Evolutionary conservation across 257 asterid species (phyloP).

Genomic region (Nicotiana otophora): DNA sequence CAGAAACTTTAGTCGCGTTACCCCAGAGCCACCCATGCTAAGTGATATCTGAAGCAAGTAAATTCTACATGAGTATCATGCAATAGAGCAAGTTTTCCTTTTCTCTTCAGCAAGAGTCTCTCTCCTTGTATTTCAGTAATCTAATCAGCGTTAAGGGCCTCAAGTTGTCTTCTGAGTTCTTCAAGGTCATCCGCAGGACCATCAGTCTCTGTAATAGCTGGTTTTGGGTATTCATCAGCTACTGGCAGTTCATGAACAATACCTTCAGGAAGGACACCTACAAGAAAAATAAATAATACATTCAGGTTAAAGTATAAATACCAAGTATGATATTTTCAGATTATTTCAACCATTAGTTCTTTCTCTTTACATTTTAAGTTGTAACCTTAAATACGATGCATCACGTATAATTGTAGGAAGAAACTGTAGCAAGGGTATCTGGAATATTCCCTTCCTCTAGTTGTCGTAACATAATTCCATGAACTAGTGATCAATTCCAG

Average conservation of each 20-base stretch:
- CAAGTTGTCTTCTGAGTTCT: constrained; percentile 76
- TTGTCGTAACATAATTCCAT: background rate
- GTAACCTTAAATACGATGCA: background rate
- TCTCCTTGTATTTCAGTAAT: background rate
- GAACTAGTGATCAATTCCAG: background rate
- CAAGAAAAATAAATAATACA: constrained; percentile 3
- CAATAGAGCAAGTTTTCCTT: background rate
- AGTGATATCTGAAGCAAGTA: background rate
- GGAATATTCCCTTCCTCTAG: background rate
- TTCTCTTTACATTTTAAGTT: background rate
- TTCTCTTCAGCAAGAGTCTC: background rate
- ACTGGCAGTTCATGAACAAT: constrained; percentile 79
- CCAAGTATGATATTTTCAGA: background rate
- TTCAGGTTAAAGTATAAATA: background rate
- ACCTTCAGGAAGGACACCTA: constrained; percentile 78
- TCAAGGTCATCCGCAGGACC: constrained; percentile 60
- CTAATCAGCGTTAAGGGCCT: constrained; percentile 60
- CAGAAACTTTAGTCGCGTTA: too few relatives aligned
- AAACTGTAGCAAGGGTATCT: background rate
- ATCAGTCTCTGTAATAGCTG: constrained; percentile 26
- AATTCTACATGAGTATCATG: background rate
- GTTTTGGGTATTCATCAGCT: constrained; percentile 62
- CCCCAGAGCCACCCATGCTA: background rate
- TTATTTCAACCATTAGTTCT: background rate
- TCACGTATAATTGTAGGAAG: background rate